Evolutionary conservation across 2,329 filamentous ascomycete species (phyloP).

Genomic region (Ilyonectria sp.): DNA sequence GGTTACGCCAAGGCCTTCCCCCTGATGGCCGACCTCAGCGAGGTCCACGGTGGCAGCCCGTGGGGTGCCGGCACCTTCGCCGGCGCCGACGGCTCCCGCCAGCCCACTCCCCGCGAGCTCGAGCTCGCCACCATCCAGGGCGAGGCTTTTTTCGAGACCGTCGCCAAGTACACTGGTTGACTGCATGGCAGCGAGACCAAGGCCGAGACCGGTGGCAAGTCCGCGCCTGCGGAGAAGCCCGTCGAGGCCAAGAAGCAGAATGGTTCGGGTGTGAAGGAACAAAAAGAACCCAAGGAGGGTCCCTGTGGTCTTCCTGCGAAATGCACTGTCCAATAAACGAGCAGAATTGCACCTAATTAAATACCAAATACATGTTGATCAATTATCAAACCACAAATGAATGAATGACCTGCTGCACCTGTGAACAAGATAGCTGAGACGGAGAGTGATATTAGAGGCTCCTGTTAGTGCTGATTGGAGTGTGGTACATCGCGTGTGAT

Average conservation of each 20-base stretch:
- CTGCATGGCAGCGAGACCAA: conserved; percentile 74
- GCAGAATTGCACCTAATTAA: conserved; percentile 33
- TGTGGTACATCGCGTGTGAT: background rate
- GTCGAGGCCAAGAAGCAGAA: conserved; percentile 36
- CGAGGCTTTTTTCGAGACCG: conserved; percentile 83
- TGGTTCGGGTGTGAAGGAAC: conserved; percentile 46
- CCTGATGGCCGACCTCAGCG: conserved; percentile 78
- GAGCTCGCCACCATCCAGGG: conserved; percentile 87
- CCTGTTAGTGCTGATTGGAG: too few species aligned
- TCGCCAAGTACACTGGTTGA: conserved; percentile 83
- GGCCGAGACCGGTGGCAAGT: conserved; percentile 46
- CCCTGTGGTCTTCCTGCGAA: conserved; percentile 85
- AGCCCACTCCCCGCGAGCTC: conserved; percentile 83
- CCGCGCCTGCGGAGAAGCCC: conserved; percentile 40
- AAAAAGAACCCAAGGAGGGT: conserved; percentile 70
- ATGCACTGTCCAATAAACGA: conserved; percentile 75
- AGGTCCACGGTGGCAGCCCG: conserved; percentile 88
- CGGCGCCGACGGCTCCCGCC: conserved; percentile 83
- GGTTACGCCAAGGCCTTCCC: conserved; percentile 88
- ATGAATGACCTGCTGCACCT: background rate
- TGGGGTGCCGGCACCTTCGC: conserved; percentile 97
- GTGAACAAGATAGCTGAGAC: background rate
- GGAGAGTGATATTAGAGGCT: too few species aligned
- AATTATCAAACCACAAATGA: background rate
- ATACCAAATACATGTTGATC: conserved; percentile 35